Percentiles rank a stretch among this genome's conserved stretches.
Conservation (phyloP, 257 asterid genomes). For the Plantago major region DNA sequence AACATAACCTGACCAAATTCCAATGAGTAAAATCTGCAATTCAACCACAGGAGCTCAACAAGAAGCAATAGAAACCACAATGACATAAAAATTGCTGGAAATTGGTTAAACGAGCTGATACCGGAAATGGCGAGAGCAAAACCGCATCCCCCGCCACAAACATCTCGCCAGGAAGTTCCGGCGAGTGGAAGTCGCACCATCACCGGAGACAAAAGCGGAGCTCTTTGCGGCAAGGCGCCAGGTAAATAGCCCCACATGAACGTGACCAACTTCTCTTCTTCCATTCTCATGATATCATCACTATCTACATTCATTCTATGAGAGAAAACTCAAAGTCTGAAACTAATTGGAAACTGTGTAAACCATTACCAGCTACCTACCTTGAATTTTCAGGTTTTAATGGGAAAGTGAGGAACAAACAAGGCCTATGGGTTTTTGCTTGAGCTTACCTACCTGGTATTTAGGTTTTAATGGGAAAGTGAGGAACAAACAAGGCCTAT, state of each 20-base stretch:
- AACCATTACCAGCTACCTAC: too few species aligned
- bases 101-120: conserved; percentile 9
- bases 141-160: conserved; percentile 97
- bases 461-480: too few species aligned
- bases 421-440: too few species aligned
- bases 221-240: conserved; percentile 87
- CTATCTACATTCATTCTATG: too few species aligned
- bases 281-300: background rate
- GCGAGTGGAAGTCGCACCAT: conserved; percentile 53
- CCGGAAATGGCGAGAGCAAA: conserved; percentile 96
- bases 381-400: too few species aligned
- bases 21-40: background rate
- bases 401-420: too few species aligned
- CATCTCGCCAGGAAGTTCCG: conserved; percentile 71
- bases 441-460: too few species aligned
- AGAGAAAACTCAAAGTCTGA: too few species aligned
- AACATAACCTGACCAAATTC: too few species aligned
- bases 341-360: too few species aligned
- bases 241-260: conserved; percentile 96
- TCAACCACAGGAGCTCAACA: background rate
- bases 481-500: too few species aligned
- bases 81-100: background rate
- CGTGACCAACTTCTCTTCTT: conserved; percentile 40
- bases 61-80: background rate
- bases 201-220: conserved; percentile 79